phyloP scores from a whole-genome alignment of 2,329 filamentous ascomycete species.

The Neonectria sp. region DNA sequence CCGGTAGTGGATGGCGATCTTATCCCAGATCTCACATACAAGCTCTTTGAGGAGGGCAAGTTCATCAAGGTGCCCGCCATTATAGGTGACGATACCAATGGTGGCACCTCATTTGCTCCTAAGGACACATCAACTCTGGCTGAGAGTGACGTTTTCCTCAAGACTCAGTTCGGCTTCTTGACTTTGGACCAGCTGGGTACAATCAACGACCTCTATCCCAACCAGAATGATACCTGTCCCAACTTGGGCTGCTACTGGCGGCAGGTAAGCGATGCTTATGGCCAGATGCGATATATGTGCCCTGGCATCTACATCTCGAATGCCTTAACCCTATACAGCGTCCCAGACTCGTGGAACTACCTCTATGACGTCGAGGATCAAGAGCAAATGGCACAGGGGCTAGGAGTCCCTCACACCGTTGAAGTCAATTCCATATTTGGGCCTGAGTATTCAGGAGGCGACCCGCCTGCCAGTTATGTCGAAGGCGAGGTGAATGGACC shows the following conservation, averaged over 20 bases:
- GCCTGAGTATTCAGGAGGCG: slow-evolving; percentile 63
- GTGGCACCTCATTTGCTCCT: slow-evolving; percentile 56
- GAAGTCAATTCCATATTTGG: slow-evolving; percentile 80
- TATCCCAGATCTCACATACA: slow-evolving; percentile 65
- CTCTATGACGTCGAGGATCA: slow-evolving; percentile 78
- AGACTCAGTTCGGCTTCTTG: slow-evolving; percentile 53
- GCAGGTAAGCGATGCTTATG: slow-evolving; percentile 54
- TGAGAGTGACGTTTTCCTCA: slow-evolving; percentile 52
- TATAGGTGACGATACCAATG: slow-evolving; percentile 57
- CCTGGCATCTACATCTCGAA: slow-evolving; percentile 51
- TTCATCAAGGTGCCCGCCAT: slow-evolving; percentile 70
- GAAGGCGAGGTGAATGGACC: slow-evolving; percentile 66
- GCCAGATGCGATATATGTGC: slow-evolving; percentile 55
- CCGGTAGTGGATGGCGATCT: slow-evolving; percentile 70
- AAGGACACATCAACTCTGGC: slow-evolving; percentile 50
- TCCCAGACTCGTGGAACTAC: slow-evolving; percentile 74
- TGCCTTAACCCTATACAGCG: slow-evolving; percentile 49
- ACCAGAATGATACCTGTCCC: slow-evolving; percentile 52
- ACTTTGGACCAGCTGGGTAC: slow-evolving; percentile 50
- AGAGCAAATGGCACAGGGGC: slow-evolving; percentile 63
- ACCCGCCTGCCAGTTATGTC: slow-evolving; percentile 70
- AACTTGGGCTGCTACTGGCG: slow-evolving; percentile 55
- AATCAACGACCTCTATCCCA: slow-evolving; percentile 55
- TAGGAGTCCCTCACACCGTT: slow-evolving; percentile 77
- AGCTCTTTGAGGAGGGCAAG: slow-evolving; percentile 61